Evolutionary conservation across 2,329 filamentous ascomycete species (phyloP), one percentile per base, ranked within the genome.

Genomic region (Cladobotryum mycophilum): DNA sequence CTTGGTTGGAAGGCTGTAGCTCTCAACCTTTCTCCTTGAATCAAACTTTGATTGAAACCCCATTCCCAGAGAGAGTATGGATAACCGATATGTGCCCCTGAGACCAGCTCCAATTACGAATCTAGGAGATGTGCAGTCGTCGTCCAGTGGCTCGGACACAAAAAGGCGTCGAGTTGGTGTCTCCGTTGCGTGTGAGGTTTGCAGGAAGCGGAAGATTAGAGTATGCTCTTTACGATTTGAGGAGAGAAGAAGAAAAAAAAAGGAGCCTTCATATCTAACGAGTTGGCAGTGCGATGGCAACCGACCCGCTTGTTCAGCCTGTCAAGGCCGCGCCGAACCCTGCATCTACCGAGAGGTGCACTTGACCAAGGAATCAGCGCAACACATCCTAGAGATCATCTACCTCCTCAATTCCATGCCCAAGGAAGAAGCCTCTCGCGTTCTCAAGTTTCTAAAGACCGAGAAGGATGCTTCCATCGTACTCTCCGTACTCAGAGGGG

Each of bases 361-460:
- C 12, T 15, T 56, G 30, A 50, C 52, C 11, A 15, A 36, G 34
- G 54, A 56, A 18, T 48, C 52, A 13, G 46, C 20, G 12, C 25
- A n/a, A 37, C 41, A 37, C 36, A 17, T 34, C 11, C 11, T 55
- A 5, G 63, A 67, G 45, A 15, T 65, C 1, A 42, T 67, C 8
- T 55, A 61, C 5, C 51, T 64, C 2, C 45, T 67, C 3, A 60
- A 58, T 38, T 46, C 54, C 6, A 38, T 61, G 4, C 53, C 62
- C 0, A 52, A 60, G 14, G 20, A 49, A 0, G 56, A 59, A 15
- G 57, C 60, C 7, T 17, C 52, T 2, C 41, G 48, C 7, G 56
- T 63, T 2, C n/a, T 67, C 7, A 47, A 48, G 8, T 17, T 49
- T 7, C 42, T 66, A 0, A 57, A 58, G 12, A 54, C 54, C 9